Conservation (phyloP, 106 monocot genomes). For the Gastrodia elata region DNA sequence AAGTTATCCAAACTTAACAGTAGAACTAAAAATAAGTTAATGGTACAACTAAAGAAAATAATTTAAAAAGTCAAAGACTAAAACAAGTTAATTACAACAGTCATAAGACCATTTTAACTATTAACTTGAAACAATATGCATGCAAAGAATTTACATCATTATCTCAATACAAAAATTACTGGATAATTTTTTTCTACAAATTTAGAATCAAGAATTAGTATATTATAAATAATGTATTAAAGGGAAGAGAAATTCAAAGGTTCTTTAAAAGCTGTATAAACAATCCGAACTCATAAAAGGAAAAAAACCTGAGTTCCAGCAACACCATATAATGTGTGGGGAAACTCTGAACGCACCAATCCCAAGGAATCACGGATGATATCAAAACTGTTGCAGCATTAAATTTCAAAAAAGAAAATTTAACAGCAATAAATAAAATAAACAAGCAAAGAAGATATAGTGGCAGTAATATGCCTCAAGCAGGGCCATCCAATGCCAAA, state of each 20-base stretch:
- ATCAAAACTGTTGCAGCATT: conserved; percentile 52
- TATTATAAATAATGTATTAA: not conserved
- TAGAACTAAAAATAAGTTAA: too few species aligned
- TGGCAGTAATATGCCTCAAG: conserved; percentile 43
- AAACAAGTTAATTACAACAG: too few species aligned
- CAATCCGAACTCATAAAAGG: not conserved
- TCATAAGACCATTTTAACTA: too few species aligned
- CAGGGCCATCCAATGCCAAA: conserved; percentile 95
- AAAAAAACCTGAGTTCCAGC: conserved; percentile 84
- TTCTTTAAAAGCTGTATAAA: not conserved
- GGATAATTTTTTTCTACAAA: not conserved
- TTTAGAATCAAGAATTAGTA: not conserved
- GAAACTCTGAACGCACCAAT: conserved; percentile 82
- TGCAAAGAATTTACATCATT: too few species aligned
- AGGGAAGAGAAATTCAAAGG: not conserved
- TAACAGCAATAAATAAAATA: not conserved
- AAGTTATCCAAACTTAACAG: not conserved
- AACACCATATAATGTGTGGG: conserved; percentile 84
- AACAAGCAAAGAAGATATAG: not conserved
- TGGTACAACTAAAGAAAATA: too few species aligned
- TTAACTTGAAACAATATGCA: too few species aligned
- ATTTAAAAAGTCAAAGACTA: too few species aligned
- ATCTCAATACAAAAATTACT: not conserved
- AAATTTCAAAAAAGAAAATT: not conserved
- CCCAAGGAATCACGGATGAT: conserved; percentile 86